Base-by-base conservation (phyloP, 495 filamentous ascomycete species). In the Aspergillus funiculosus region DNA sequence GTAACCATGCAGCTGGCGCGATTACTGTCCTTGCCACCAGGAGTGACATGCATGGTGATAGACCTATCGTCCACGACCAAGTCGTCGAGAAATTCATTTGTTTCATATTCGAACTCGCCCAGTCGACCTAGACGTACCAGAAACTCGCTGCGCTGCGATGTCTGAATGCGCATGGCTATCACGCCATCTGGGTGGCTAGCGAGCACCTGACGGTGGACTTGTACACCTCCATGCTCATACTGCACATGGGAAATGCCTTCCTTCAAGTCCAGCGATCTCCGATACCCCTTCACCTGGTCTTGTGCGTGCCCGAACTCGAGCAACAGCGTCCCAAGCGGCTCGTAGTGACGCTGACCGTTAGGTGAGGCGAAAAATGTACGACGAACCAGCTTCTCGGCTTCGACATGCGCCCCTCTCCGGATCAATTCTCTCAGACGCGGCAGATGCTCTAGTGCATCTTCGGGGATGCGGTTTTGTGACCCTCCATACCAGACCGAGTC, bases 401-500 rank as follows among this genome's bases (percentile, higher is more conserved):
- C 58, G 5, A 44, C 39, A 40, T 74, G 66, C 14, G 71, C 53
- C 6, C 68, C 69, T 1, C 58, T 50, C 5, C 63, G 57, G 15
- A 79, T 63, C 19, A 73, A 59, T 15, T 59, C 53, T 45, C 72
- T 58, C 2, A 77, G 49, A 9, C 39, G 54, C 20, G 62, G 61
- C 11, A 72, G 58, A 32, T 65, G 57, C 9, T 45, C 30, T 13
- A 63, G 45, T 1, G 74, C 63, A 21, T 62, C 57, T 9, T 48
- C 54, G 10, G 69, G 71, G 22, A 65, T 68, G 14, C 75, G 64
- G 43, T 75, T 57, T 52, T 73, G 67, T 17, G 61, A 62, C 10
- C 61, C 65, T 26, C 75, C 75, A 52, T 68, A 74, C 75, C 73
- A 77, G 7, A 78, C 57, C 5, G 72, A 72, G 46, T 78, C 70